Evolutionary conservation across 495 filamentous ascomycete species (phyloP), one percentile per base, ranked within the genome.

Genomic region (Hypoxylon crocopeplum): DNA sequence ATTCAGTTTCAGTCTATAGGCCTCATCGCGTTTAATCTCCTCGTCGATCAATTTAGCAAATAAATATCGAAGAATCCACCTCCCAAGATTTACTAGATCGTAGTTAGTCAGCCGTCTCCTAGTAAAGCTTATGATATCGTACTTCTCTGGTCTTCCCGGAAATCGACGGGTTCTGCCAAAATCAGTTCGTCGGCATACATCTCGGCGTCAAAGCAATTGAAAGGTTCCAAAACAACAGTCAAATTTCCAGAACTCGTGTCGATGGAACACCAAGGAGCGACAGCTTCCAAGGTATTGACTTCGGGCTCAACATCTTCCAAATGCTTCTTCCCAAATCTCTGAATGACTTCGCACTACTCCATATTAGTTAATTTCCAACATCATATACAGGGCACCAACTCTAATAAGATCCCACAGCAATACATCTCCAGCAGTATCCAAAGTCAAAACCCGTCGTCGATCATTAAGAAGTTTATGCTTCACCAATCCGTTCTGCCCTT

Each of bases 391-490:
- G 27, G 30, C 12, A 60, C 67, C 54, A 76, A 93, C 91, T 78
- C 87, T 84, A 20, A 98, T 77, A 21, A 98, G 74, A 79, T 98
- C 95, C 94, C 94, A 98, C 62, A 98, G 73, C 34, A 95, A 77
- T n/a, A 98, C 93, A 69, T 98, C 94, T 13, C 94, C 95, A 11
- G 93, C 91, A 7, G 93, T 97, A 72, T 98, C 94, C 61, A 96
- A 74, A 0, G 94, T 98, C 54, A 98, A 76, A 13, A 93, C 91
- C 42, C 92, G 83, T 64, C 89, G 87, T 66, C 94, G 79, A 68
- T 98, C 93, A 76, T 97, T 98, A 25, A 98, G 75, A 66, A 98
- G 82, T 64, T 89, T 84, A 71, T 96, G 88, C 71, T 97, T 98
- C 62, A 98, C 92, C 53, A 98, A 72, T 5, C 94, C 94, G 76